A percentile compares a stretch with the other conserved stretches of the same genome.
These are phyloP conservation scores for Populus tomentosa DNA, from an alignment of 441 rosid genomes.

Conservation along the genomic window DNA sequence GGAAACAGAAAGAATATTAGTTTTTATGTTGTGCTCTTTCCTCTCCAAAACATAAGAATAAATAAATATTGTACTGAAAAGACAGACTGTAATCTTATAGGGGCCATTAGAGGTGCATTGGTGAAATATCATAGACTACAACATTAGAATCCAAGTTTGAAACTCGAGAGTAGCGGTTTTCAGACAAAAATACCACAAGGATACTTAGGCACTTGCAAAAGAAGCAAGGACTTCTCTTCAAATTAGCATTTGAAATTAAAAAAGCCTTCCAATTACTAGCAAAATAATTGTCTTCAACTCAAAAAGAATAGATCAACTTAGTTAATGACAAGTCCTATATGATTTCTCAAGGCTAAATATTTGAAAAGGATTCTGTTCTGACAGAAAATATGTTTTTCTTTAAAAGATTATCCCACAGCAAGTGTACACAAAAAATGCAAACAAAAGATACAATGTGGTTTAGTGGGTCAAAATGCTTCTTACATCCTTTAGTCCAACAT, in stretches of 20 bases:
- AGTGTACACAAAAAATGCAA: neutral
- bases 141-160: neutral
- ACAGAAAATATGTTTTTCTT: neutral
- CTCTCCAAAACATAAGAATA: neutral
- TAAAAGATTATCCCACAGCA: neutral
- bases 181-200: neutral
- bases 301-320: neutral
- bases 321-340: neutral
- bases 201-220: neutral
- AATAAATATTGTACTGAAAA: neutral
- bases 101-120: neutral
- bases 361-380: neutral
- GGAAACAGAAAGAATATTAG: neutral
- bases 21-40: neutral
- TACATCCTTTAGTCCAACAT: conserved; percentile 94
- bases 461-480: conserved; percentile 13
- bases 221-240: neutral
- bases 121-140: neutral
- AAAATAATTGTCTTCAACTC: neutral
- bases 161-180: neutral
- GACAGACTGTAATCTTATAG: neutral
- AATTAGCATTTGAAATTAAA: neutral
- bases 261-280: neutral
- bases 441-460: neutral
- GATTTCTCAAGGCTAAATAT: neutral